Evolutionary conservation across 768 basidiomycete species (phyloP).

Genomic region (Calvatia gigantea): DNA sequence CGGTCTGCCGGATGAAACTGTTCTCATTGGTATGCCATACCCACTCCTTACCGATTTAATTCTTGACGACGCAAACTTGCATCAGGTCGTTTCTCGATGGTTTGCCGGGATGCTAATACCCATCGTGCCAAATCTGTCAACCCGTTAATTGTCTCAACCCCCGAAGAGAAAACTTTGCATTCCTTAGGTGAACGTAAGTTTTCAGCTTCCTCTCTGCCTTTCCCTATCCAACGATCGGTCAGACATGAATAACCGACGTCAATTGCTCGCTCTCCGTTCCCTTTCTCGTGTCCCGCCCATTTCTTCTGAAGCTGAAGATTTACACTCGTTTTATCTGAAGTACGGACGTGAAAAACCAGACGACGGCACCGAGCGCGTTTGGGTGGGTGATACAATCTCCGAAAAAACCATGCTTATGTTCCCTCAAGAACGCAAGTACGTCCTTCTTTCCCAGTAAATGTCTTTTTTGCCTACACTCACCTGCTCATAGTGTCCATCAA

Average conservation of each 20-base stretch:
- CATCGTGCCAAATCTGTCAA: slow-evolving; percentile 64
- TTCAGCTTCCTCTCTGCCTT: background rate
- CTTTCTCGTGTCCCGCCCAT: slow-evolving; percentile 73
- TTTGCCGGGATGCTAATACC: slow-evolving; percentile 69
- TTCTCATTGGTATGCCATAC: slow-evolving; percentile 56
- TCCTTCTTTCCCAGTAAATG: slow-evolving; percentile 1
- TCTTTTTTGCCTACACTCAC: background rate
- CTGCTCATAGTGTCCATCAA: slow-evolving; percentile 58
- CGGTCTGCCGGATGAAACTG: slow-evolving; percentile 51
- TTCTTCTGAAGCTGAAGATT: slow-evolving; percentile 59
- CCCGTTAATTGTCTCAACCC: slow-evolving; percentile 51
- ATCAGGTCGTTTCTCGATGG: slow-evolving; percentile 89
- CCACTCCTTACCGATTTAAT: background rate
- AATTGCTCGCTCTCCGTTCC: slow-evolving; percentile 50
- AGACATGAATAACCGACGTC: slow-evolving; percentile 64
- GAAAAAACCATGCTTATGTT: slow-evolving; percentile 78
- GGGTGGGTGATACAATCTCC: slow-evolving; percentile 71
- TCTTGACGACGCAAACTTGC: background rate
- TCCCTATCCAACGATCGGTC: background rate
- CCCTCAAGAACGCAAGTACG: slow-evolving; percentile 81
- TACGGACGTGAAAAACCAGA: slow-evolving; percentile 38
- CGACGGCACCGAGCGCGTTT: slow-evolving; percentile 44
- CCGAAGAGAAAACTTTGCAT: slow-evolving; percentile 61
- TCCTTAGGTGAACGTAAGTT: slow-evolving; percentile 64
- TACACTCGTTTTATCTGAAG: slow-evolving; percentile 68